Conservation (phyloP, 1,284 basidiomycete species). For the Bjerkandera adusta region DNA sequence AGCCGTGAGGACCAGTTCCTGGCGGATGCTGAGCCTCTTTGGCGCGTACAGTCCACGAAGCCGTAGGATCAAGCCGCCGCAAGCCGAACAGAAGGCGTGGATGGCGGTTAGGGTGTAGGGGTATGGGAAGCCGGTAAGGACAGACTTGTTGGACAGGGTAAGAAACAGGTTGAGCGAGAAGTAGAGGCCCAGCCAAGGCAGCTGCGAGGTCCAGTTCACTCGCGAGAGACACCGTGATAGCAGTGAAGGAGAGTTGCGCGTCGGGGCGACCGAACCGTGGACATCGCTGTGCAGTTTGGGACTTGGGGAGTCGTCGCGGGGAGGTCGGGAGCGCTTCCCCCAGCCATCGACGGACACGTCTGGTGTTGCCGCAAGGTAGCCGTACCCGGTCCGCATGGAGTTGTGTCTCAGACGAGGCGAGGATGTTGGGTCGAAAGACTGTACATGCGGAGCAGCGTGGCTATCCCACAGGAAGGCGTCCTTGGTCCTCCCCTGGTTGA, state of each 20-base stretch:
- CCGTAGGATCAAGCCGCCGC: constrained; percentile 75
- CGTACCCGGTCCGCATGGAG: not conserved
- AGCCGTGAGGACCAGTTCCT: constrained; percentile 64
- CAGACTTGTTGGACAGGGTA: constrained; percentile 91
- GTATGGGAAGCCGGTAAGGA: constrained; percentile 88
- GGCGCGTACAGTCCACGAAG: constrained; percentile 62
- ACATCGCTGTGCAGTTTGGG: not conserved
- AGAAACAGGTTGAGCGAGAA: constrained; percentile 87
- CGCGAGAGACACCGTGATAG: not conserved
- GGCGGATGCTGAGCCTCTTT: constrained; percentile 50
- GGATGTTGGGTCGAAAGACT: too few relatives aligned
- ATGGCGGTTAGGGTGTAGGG: constrained; percentile 89
- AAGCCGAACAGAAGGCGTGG: constrained; percentile 79
- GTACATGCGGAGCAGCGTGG: too few relatives aligned
- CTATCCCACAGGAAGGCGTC: too few relatives aligned
- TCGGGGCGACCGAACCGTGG: not conserved
- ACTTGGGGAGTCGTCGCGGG: not conserved
- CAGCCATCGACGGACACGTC: not conserved
- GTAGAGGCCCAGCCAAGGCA: constrained; percentile 76
- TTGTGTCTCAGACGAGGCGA: constrained; percentile 4
- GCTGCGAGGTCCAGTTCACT: constrained; percentile 30
- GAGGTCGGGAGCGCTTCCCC: not conserved
- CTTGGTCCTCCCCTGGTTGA: too few relatives aligned
- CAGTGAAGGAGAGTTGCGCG: not conserved
- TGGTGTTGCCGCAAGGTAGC: not conserved